Evolutionary conservation across 352 stramenopile genomes (phyloP).

Genomic region (Globisporangium camurandrum): DNA sequence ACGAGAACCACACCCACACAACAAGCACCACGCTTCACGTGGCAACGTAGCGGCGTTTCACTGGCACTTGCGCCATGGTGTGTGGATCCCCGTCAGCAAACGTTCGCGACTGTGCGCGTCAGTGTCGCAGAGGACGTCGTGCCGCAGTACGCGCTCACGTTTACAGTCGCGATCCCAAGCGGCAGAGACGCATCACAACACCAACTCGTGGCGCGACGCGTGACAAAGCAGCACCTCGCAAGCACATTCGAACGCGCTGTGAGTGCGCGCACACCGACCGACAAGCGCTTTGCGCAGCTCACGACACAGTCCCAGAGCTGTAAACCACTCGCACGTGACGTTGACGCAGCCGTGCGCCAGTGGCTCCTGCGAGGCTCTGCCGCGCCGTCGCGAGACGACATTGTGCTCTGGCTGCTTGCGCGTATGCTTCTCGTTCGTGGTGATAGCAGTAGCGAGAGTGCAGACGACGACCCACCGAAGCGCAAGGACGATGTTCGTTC

Average conservation of each 20-base stretch:
- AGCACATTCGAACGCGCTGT: slow-evolving; percentile 28
- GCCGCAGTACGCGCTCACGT: slow-evolving; percentile 38
- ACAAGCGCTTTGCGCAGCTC: slow-evolving; percentile 5
- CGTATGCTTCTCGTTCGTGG: slow-evolving; percentile 34
- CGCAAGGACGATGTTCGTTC: too few relatives aligned
- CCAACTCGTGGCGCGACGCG: slow-evolving; percentile 8
- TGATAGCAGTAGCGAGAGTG: too few relatives aligned
- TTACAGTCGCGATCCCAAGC: slow-evolving; percentile 13
- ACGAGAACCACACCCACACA: not conserved
- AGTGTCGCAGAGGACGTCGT: slow-evolving; percentile 24
- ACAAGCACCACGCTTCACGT: slow-evolving; percentile 9
- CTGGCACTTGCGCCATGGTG: slow-evolving; percentile 21
- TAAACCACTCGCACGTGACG: slow-evolving; percentile 1
- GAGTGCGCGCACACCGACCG: slow-evolving; percentile 1
- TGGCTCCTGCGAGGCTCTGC: slow-evolving; percentile 22
- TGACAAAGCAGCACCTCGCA: slow-evolving; percentile 49
- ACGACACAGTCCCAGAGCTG: not conserved
- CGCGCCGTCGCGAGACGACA: slow-evolving; percentile 35
- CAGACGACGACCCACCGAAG: not conserved
- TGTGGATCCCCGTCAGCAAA: slow-evolving; percentile 13
- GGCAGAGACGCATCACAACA: slow-evolving; percentile 1
- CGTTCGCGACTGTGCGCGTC: slow-evolving; percentile 13
- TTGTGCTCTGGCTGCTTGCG: slow-evolving; percentile 46
- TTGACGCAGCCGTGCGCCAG: slow-evolving; percentile 20
- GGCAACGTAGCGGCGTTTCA: slow-evolving; percentile 11